Conservation (phyloP, 2,329 filamentous ascomycete species). For the Bipolaris zeicola region DNA sequence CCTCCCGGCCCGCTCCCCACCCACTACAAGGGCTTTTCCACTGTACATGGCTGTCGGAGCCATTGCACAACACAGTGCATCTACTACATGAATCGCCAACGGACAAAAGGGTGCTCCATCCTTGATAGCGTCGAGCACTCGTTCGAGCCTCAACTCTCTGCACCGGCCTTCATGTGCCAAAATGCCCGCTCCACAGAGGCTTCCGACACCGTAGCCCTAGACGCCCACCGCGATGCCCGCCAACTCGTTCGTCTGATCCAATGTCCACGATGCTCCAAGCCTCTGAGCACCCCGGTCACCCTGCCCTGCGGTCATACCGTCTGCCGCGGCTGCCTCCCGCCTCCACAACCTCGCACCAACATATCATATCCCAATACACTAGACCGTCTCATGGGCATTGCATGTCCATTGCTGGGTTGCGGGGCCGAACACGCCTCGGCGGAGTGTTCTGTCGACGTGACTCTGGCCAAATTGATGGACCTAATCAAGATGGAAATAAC, state of each 20-base stretch:
- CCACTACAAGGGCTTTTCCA: constrained; percentile 1
- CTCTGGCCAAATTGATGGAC: constrained; percentile 72
- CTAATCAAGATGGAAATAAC: constrained; percentile 57
- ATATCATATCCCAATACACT: constrained; percentile 78
- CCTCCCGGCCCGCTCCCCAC: constrained; percentile 9
- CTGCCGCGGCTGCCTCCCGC: constrained; percentile 76
- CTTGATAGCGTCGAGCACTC: constrained; percentile 41
- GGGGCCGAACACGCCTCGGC: constrained; percentile 72
- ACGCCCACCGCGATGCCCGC: constrained; percentile 62
- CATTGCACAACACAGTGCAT: constrained; percentile 18
- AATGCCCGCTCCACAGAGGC: constrained; percentile 44
- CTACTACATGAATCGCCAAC: constrained; percentile 48
- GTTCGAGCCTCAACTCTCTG: constrained; percentile 32
- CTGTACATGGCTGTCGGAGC: constrained; percentile 32
- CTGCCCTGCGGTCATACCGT: constrained; percentile 82
- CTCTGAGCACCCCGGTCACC: constrained; percentile 71
- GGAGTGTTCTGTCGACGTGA: constrained; percentile 79
- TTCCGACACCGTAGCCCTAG: constrained; percentile 48
- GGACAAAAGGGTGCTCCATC: constrained; percentile 41
- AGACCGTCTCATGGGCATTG: constrained; percentile 70
- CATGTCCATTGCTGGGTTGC: constrained; percentile 74
- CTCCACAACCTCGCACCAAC: constrained; percentile 66
- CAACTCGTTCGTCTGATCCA: constrained; percentile 75
- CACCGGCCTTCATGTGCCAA: constrained; percentile 52
- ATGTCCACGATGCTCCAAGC: constrained; percentile 74